These are phyloP conservation scores for Sarcocystis neurona DNA, from an alignment of 169 alveolate species.

Conservation along the genomic window DNA sequence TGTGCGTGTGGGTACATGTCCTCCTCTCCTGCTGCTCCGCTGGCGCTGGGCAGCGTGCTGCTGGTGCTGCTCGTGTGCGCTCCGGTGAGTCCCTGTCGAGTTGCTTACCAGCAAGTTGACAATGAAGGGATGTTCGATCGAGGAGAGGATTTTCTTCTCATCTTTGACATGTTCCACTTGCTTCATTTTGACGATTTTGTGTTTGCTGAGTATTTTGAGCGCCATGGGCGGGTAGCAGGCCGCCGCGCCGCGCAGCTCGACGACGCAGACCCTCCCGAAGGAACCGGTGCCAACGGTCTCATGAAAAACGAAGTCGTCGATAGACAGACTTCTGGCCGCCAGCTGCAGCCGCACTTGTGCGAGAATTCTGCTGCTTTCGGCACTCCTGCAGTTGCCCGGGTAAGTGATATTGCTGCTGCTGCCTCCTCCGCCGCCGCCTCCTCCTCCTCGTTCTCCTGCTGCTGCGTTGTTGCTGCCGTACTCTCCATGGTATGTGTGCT, in stretches of 20 bases:
- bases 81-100: no score
- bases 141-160: constrained; percentile 84
- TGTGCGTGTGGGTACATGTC: no score
- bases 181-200: constrained; percentile 71
- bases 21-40: no score
- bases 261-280: constrained; percentile 49
- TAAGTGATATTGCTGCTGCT: not conserved
- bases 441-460: no score
- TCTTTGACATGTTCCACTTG: constrained; percentile 89
- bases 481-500: no score
- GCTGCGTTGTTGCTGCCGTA: no score
- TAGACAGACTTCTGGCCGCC: not conserved
- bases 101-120: constrained; percentile 79
- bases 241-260: constrained; percentile 28
- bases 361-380: not conserved
- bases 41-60: no score
- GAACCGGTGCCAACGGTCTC: constrained; percentile 48
- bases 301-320: constrained; percentile 35
- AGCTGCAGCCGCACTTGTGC: constrained; percentile 6
- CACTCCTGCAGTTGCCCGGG: not conserved
- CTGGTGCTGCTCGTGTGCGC: no score
- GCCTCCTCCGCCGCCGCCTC: constrained; percentile 13
- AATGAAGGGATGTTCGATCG: constrained; percentile 88
- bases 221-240: constrained; percentile 66
- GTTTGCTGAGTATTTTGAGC: constrained; percentile 71